Evolutionary conservation across 257 asterid species (phyloP), one percentile per base, ranked within the genome.

Genomic region (Fraxinus excelsior): DNA sequence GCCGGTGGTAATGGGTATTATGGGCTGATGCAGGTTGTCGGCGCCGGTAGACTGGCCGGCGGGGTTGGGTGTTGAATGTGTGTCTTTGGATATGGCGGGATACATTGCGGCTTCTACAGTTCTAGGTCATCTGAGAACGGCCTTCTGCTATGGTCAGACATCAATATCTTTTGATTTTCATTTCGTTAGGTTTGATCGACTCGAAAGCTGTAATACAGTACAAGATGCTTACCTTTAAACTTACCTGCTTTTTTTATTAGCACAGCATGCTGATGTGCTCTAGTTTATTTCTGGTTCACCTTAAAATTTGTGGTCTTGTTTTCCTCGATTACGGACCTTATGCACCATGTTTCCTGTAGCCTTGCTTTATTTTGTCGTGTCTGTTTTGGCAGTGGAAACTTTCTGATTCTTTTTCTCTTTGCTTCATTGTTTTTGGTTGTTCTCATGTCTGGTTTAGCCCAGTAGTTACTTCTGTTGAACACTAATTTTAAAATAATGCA

Each of bases 401-500:
- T 62, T 26, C 34, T 26, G 21, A 26, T 62, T 62, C 32, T 19
- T 53, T n/a, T 66, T 77, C 44, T 72, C 37, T 78, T 75, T 42
- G 37, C 72, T 75, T 75, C 72, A 75, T 60, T 70, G 23, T 25
- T 46, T 79, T 51, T 74, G 67, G 53, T 58, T 79, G 68, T 26
- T 62, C 35, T 62, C 68, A 62, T 11, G 5, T 62, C 16, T 62
- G 68, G 28, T 19, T 56, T 26, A 25, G 35, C 35, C n/a, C 35
- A 62, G 31, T 25, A 62, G 19, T 32, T 66, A 67, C 78, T 72
- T 25, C 34, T 62, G 68, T 10, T 82, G 73, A 88, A 73, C 70
- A 35, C 71, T 46, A 37, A 66, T 72, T 71, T 75, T 76, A 72
- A 49, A 31, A 74, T 71, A 58, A 77, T 90, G 73, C 94, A 95